phyloP scores from a whole-genome alignment of 2,329 filamentous ascomycete genomes.

The Colletotrichum sp. region DNA sequence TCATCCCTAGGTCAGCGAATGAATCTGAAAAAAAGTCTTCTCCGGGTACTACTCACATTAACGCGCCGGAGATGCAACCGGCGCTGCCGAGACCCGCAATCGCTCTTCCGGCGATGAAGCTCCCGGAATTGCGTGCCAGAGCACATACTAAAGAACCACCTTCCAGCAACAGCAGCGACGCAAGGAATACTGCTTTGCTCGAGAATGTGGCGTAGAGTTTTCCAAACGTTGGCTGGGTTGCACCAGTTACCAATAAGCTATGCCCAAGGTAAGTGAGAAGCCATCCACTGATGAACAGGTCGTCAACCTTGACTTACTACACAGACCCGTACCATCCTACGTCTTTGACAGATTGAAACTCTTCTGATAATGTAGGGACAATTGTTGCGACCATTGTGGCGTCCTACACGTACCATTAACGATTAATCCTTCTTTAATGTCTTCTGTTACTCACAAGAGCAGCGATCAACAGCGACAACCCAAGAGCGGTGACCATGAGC shows the following conservation, averaged over 20 bases:
- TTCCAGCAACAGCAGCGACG: background rate
- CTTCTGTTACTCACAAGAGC: background rate
- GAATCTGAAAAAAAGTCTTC: background rate
- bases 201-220: conserved; percentile 42
- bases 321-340: conserved; percentile 53
- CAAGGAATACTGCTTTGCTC: conserved; percentile 29
- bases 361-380: conserved; percentile 26
- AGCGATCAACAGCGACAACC: background rate
- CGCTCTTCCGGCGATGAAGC: conserved; percentile 2
- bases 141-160: background rate
- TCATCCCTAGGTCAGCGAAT: conserved; percentile 32
- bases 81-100: conserved; percentile 1
- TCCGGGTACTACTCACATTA: conserved; percentile 36
- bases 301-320: conserved; percentile 21
- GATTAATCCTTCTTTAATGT: background rate
- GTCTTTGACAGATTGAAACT: conserved; percentile 40
- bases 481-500: background rate
- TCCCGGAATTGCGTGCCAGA: background rate
- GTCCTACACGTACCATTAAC: background rate
- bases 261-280: background rate
- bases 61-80: conserved; percentile 34
- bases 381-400: background rate
- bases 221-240: conserved; percentile 24
- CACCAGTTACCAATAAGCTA: conserved; percentile 31
- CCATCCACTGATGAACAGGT: background rate